Evolutionary conservation across 1,139 yeast species (phyloP).

Genomic region (Meyerozyma smithsonii): DNA sequence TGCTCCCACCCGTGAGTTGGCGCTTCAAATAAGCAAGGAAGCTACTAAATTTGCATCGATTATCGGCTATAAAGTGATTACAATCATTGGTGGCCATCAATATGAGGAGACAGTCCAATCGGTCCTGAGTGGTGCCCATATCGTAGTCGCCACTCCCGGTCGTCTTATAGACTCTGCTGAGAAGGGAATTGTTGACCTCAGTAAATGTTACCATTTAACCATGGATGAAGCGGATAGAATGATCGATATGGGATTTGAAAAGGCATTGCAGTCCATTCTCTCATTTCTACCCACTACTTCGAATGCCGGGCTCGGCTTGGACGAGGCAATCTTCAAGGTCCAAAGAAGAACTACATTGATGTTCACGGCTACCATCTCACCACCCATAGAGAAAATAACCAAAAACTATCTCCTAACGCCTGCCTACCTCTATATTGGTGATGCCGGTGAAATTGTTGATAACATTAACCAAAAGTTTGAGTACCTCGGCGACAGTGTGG

Average conservation of each 20-base stretch:
- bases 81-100: slow-evolving; percentile 87
- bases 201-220: slow-evolving; percentile 62
- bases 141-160: slow-evolving; percentile 93
- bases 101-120: slow-evolving; percentile 68
- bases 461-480: slow-evolving; percentile 69
- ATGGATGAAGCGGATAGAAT: slow-evolving; percentile 94
- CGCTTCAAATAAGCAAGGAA: slow-evolving; percentile 75
- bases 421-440: slow-evolving; percentile 62
- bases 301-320: slow-evolving; percentile 18
- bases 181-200: slow-evolving; percentile 54
- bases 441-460: slow-evolving; percentile 58
- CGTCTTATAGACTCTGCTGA: slow-evolving; percentile 77
- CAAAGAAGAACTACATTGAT: slow-evolving; percentile 53
- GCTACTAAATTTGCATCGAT: slow-evolving; percentile 45
- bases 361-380: slow-evolving; percentile 94
- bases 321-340: slow-evolving; percentile 25
- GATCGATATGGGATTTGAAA: slow-evolving; percentile 94
- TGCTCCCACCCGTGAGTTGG: slow-evolving; percentile 93
- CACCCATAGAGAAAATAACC: slow-evolving; percentile 63
- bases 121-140: slow-evolving; percentile 65
- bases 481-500: slow-evolving; percentile 21
- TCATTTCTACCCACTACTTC: slow-evolving; percentile 37
- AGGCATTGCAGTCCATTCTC: slow-evolving; percentile 61
- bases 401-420: slow-evolving; percentile 58
- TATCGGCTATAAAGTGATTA: slow-evolving; percentile 49